These are phyloP conservation scores for Cymbopogon flexuosus DNA, from an alignment of 202 grass and related monocot genomes.

Conservation along the genomic window DNA sequence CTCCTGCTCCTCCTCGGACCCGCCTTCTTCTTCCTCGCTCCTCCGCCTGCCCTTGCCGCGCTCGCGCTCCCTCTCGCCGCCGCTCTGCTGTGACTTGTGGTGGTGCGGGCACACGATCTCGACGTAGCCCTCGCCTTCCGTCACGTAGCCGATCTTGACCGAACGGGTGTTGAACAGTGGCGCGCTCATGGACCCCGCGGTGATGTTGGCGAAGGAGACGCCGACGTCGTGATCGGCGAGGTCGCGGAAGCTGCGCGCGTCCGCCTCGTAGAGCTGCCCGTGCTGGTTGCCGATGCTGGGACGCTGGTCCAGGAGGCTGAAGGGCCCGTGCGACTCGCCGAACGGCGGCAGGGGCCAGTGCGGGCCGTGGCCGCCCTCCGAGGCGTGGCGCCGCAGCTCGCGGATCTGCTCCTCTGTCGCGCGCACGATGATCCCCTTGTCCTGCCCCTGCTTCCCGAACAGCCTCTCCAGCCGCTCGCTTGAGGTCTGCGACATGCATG, in stretches of 20 bases:
- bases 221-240: conserved; percentile 50
- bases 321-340: conserved; percentile 41
- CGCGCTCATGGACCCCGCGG: conserved; percentile 59
- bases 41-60: neutral
- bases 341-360: conserved; percentile 65
- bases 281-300: conserved; percentile 50
- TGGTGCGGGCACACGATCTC: conserved; percentile 79
- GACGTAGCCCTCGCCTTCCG: conserved; percentile 39
- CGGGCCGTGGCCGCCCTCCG: conserved; percentile 31
- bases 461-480: conserved; percentile 35
- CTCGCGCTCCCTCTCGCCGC: neutral
- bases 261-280: conserved; percentile 59
- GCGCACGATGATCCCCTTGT: conserved; percentile 41
- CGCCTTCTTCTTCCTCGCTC: neutral
- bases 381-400: conserved; percentile 40
- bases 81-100: neutral
- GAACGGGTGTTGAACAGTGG: conserved; percentile 57
- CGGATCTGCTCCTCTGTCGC: conserved; percentile 58
- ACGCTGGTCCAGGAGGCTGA: conserved; percentile 55
- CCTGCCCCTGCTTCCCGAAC: conserved; percentile 22
- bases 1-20: neutral
- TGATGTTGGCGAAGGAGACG: conserved; percentile 66
- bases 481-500: conserved; percentile 27
- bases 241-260: conserved; percentile 48
- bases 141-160: conserved; percentile 48